Conservation (phyloP, 805 yeast species). For the Metschnikowia gelsemii region DNA sequence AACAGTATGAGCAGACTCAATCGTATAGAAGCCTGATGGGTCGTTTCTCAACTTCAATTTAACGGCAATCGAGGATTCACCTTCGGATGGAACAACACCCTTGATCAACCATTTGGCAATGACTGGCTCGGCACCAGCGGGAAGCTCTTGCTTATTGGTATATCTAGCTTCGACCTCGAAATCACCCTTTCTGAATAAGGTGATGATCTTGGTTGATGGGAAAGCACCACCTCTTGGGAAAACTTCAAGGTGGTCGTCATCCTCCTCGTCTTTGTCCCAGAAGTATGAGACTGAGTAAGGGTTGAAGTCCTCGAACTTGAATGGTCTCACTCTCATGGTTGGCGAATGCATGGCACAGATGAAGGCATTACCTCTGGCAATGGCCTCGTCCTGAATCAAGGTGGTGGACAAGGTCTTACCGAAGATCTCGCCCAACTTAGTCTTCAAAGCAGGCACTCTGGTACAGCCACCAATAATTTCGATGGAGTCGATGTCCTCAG, state of each 20-base stretch:
- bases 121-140: constrained; percentile 60
- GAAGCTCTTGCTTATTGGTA: constrained; percentile 71
- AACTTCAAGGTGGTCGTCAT: constrained; percentile 88
- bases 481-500: constrained; percentile 79
- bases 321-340: constrained; percentile 96
- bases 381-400: constrained; percentile 98
- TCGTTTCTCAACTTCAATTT: constrained; percentile 96
- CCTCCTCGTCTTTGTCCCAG: constrained; percentile 95
- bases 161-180: constrained; percentile 84
- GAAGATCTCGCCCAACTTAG: constrained; percentile 73
- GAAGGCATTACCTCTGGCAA: constrained; percentile 98
- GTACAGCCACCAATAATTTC: constrained; percentile 98
- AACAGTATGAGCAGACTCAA: constrained; percentile 92
- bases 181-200: constrained; percentile 88
- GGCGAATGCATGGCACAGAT: constrained; percentile 99
- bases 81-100: constrained; percentile 81
- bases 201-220: constrained; percentile 95
- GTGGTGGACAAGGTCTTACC: constrained; percentile 72
- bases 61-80: constrained; percentile 74
- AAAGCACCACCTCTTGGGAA: constrained; percentile 90
- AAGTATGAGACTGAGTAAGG: constrained; percentile 87
- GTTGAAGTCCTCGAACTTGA: constrained; percentile 95
- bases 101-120: constrained; percentile 84
- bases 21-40: constrained; percentile 91
- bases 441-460: constrained; percentile 92